These are phyloP conservation scores for Naematelia encephala DNA, from an alignment of 768 basidiomycete species.

Conservation along the genomic window DNA sequence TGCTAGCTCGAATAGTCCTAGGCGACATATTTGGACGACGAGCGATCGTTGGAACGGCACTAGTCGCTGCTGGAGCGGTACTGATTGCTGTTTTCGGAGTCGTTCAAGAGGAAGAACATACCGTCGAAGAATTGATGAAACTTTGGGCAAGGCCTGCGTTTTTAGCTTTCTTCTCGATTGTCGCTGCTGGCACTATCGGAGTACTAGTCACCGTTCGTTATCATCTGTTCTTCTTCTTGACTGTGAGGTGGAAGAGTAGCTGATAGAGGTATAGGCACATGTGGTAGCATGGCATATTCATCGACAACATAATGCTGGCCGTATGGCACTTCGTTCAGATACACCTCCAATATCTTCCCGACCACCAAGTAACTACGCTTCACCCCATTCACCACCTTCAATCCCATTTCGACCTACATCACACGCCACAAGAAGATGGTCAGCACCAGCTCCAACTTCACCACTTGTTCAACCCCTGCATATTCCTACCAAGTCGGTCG, in stretches of 20 bases:
- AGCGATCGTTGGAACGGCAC: slow-evolving; percentile 78
- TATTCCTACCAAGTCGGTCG: neutral
- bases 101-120: slow-evolving; percentile 80
- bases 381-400: slow-evolving; percentile 25
- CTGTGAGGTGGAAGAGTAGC: slow-evolving; percentile 1
- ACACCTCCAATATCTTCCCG: slow-evolving; percentile 18
- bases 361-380: slow-evolving; percentile 33
- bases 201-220: slow-evolving; percentile 62
- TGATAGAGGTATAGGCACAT: slow-evolving; percentile 66
- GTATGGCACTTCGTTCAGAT: slow-evolving; percentile 20
- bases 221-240: neutral
- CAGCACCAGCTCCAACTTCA: slow-evolving; percentile 5
- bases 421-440: slow-evolving; percentile 6
- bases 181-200: slow-evolving; percentile 61
- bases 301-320: slow-evolving; percentile 16
- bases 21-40: slow-evolving; percentile 80
- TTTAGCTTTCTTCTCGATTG: slow-evolving; percentile 72
- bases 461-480: neutral
- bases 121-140: slow-evolving; percentile 74
- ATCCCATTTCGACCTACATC: slow-evolving; percentile 33
- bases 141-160: slow-evolving; percentile 75
- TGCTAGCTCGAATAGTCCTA: slow-evolving; percentile 78
- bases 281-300: slow-evolving; percentile 63
- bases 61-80: slow-evolving; percentile 84
- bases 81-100: slow-evolving; percentile 89